phyloP scores from a whole-genome alignment of 2,329 filamentous ascomycete species.

The Trichoderma hamatum region DNA sequence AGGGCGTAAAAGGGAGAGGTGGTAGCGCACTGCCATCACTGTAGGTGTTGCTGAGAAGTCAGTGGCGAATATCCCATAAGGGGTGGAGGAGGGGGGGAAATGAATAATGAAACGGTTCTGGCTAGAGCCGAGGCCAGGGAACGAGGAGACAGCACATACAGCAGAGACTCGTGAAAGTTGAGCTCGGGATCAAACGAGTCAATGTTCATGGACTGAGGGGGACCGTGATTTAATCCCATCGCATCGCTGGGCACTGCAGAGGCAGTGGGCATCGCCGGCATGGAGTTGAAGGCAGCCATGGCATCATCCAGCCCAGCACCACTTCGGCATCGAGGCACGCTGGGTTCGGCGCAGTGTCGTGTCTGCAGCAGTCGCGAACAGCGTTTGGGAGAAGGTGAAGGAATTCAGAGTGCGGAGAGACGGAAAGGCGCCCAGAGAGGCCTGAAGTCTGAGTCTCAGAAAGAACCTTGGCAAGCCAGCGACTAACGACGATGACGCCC shows the following conservation, averaged over 20 bases:
- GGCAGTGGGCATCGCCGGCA: conserved; percentile 53
- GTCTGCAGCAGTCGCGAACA: not conserved
- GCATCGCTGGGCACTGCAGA: conserved; percentile 45
- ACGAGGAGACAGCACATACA: conserved; percentile 50
- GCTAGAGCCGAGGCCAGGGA: not conserved
- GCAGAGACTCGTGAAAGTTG: conserved; percentile 58
- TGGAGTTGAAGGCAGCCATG: conserved; percentile 62
- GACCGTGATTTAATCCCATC: conserved; percentile 50
- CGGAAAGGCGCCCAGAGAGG: not conserved
- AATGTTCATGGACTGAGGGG: conserved; percentile 48
- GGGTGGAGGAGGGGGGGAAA: not conserved
- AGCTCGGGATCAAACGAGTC: conserved; percentile 57
- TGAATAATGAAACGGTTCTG: not conserved
- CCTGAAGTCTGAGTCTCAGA: not conserved
- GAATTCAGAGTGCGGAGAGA: not conserved
- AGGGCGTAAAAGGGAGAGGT: conserved; percentile 57
- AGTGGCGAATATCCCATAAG: conserved; percentile 12
- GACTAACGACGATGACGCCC: conserved; percentile 11
- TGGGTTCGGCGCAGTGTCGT: conserved; percentile 12
- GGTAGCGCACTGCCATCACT: conserved; percentile 43
- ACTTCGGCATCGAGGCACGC: conserved; percentile 35
- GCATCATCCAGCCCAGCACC: conserved; percentile 47
- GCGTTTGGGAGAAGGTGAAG: not conserved
- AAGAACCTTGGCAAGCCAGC: not conserved
- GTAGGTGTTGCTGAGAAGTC: conserved; percentile 24